Base-by-base conservation (phyloP, 306 rosid genomes). In the Vigna angularis region DNA sequence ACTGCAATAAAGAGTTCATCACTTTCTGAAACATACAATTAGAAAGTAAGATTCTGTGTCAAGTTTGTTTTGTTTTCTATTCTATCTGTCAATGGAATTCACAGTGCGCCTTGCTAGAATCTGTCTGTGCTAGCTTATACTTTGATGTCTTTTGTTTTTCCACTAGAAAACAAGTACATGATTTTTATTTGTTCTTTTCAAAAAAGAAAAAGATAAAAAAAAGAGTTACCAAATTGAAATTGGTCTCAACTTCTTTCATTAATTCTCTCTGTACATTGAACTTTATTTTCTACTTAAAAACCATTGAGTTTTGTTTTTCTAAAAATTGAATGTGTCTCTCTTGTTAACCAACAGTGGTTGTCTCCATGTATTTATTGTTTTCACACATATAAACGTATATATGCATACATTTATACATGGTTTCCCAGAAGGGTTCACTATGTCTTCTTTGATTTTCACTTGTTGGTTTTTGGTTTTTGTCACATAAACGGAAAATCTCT, bases 401-500 rank as follows among this genome's bases (percentile, higher is more conserved):
- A 53, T 57, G 51, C 16, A 76, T 74, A 71, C 44, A 32, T 32
- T 36, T 80, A 26, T 73, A 28, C 66, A 59, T 28, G 40, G 20
- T 59, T 59, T 30, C 47, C 47, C 24, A 62, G 22, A 32, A 62
- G 6, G 87, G 80, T 77, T 86, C 63, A 73, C 73, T 32, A 77
- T 83, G 83, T 61, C 66, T 81, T 79, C 28, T 47, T 68, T 81
- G 83, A 45, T 84, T 82, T 88, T 84, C 82, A 62, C 45, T 62
- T 62, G 34, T 32, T 62, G 56, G 84, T 77, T 85, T 34, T 89
- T 86, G 89, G 90, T 85, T 84, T 82, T 34, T 85, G 75, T 84
- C 86, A 87, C 70, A 94, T 86, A 73, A 82, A 83, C 75, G 80
- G 87, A 79, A 90, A 89, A 86, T 84, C 85, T 87, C 85, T 83